Base-by-base conservation (phyloP, 1,284 basidiomycete species). In the Albatrellus sp. region DNA sequence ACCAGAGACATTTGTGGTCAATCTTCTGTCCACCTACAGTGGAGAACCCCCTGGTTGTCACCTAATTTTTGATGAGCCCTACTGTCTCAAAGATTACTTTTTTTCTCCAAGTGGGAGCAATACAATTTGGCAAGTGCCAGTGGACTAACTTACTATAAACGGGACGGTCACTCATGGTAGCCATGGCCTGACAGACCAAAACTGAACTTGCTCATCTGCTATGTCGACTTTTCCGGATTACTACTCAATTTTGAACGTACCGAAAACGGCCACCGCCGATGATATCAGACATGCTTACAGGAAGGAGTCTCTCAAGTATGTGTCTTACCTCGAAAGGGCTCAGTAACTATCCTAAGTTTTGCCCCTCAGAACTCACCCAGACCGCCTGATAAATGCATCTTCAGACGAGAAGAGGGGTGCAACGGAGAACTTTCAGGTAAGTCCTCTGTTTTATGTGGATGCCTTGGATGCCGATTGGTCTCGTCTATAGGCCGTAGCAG, bases 261-360 rank as follows among this genome's bases (percentile, higher is more conserved):
- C 69, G 5, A 69, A 69, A 51, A 70, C 67, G 47, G 82, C 86
- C 2, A 75, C 77, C 0, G 61, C 72, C 14, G 82, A 89, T 30
- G 82, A 91, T 46, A 72, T 93, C 49, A 72, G 80, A 43, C 75
- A 80, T 46, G 89, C 85, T 1, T 93, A 93, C 67, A 89, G 82
- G 65, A 80, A 71, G 51, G 84, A 89, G 57, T 89, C 85, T 2
- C 62, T 89, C 42, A 82, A 68, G 66, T 67, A 45, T 19, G 48
- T 30, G 5, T 28, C 20, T 5, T 14, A 30, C 39, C 17, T 16
- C 9, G 19, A 36, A 16, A 11, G n/a, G 17, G n/a, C n/a, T 30
- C 32, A 45, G 40, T 50, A 50, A 42, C 14, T 30, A 12, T 29
- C 8, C 39, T 11, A 24, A n/a, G 13, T n/a, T 9, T 17, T 9